Base-by-base conservation (phyloP, 768 basidiomycete genomes). In the Trametes punicea region DNA sequence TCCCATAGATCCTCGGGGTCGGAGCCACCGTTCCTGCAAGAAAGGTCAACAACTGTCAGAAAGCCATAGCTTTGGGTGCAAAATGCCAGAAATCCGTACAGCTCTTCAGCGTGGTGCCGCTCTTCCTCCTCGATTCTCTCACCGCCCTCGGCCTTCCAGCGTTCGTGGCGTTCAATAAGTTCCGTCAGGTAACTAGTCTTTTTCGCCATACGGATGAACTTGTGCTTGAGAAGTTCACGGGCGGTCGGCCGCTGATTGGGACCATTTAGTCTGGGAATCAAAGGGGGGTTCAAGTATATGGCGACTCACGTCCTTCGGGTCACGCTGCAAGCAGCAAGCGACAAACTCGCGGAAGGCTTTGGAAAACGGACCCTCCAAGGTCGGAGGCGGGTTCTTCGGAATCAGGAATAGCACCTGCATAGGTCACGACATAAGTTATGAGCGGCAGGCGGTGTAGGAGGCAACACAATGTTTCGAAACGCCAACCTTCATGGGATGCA, bases 401-500 rank as follows among this genome's bases (percentile, higher is more conserved):
- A 99, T 99, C 51, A 99, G 79, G 79, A 99, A 99, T 11, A 99
- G 79, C 30, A 98, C 94, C 93, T 96, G 62, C 21, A 29, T n/a
- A n/a, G n/a, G n/a, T n/a, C n/a, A n/a, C 21, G 10, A 33, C 40
- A 33, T n/a, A 42, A 25, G 8, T 23, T 2, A 42, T 42, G 15
- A 27, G 46, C 20, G 34, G 15, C 29, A n/a, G 30, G 26, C n/a
- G 4, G 27, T 40, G 4, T 33, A 10, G 21, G 18, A 4, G 26
- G 38, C 4, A 18, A 53, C 29, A n/a, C 18, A 45, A n/a, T 18
- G n/a, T 8, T 48, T 21, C 33, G 49, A 27, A 1, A 63, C 80
- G 44, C 34, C 15, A 53, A 91, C 96, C 81, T 98, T 98, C 97
- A 99, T 98, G 5, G 97, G 97, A 73, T 99, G 97, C 39, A 98